Conservation (phyloP, 768 basidiomycete genomes). For the Rhodotorula toruloides region DNA sequence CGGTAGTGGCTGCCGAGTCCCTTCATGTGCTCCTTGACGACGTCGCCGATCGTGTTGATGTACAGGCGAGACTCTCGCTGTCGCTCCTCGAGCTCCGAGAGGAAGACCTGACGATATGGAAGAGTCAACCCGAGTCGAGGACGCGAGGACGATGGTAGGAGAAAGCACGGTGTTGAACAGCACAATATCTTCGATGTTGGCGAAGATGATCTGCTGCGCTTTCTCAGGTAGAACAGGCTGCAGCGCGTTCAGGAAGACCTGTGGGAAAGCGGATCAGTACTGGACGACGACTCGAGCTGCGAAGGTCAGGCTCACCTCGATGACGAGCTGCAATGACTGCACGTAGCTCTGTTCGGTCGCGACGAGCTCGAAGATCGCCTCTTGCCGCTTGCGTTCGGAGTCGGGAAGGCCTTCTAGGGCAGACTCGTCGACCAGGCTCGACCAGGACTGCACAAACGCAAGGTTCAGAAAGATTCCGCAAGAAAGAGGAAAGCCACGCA, state of each 20-base stretch:
- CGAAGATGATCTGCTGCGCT: constrained; percentile 76
- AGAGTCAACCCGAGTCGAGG: neutral
- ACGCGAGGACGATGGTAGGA: neutral
- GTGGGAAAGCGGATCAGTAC: neutral
- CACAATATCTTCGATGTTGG: constrained; percentile 87
- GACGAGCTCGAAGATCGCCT: constrained; percentile 94
- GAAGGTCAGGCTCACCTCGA: constrained; percentile 58
- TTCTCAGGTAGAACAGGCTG: constrained; percentile 66
- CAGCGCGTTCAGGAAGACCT: constrained; percentile 83
- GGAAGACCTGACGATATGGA: constrained; percentile 55
- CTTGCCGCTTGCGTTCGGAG: constrained; percentile 78
- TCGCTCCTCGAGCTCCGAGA: constrained; percentile 81
- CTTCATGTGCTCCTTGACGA: constrained; percentile 62
- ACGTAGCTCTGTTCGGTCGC: constrained; percentile 85
- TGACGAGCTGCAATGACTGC: constrained; percentile 81
- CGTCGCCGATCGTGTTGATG: constrained; percentile 79
- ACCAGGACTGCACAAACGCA: constrained; percentile 62
- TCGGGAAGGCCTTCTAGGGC: constrained; percentile 74
- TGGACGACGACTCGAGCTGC: neutral
- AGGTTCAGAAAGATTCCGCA: no score
- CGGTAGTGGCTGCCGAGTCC: constrained; percentile 71
- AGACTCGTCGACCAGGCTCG: constrained; percentile 78
- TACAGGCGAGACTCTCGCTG: constrained; percentile 90
- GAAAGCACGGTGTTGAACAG: constrained; percentile 71
- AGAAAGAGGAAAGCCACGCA: neutral